phyloP scores from a whole-genome alignment of 176 grass and related monocot genomes.

The Dactylis glomerata region DNA sequence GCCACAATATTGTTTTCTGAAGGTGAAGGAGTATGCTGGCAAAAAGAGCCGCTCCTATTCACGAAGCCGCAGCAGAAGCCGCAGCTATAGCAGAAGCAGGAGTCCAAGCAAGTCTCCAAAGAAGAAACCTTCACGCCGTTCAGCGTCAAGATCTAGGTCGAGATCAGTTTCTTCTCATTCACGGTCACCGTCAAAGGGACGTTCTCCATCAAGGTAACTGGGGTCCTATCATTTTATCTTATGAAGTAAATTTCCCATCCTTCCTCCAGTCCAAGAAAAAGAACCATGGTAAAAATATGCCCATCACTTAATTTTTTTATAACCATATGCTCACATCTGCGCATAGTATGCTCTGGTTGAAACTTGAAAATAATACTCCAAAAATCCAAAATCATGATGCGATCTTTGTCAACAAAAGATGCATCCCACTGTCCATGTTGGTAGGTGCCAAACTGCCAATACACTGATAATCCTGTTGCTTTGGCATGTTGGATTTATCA shows the following conservation, averaged over 20 bases:
- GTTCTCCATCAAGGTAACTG: constrained; percentile 45
- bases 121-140: constrained; percentile 29
- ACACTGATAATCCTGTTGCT: not conserved
- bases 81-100: constrained; percentile 44
- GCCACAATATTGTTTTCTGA: not conserved
- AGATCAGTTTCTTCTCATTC: constrained; percentile 48
- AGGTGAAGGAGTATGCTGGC: constrained; percentile 70
- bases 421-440: not conserved
- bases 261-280: not conserved
- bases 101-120: constrained; percentile 52
- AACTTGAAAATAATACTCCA: not conserved
- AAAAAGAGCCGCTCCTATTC: constrained; percentile 31
- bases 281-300: not conserved
- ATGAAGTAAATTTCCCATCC: not conserved
- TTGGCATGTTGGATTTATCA: not conserved
- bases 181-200: constrained; percentile 26
- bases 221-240: not conserved
- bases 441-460: not conserved
- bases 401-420: constrained; percentile 10
- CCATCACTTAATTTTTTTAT: not conserved
- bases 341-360: not conserved
- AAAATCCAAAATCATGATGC: not conserved
- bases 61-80: constrained; percentile 35
- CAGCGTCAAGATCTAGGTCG: constrained; percentile 38
- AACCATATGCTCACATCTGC: not conserved